Percentiles rank a stretch among this genome's conserved stretches.
Evolutionary conservation across 1,284 basidiomycete species (phyloP).

Genomic region (Boletus sp.): DNA sequence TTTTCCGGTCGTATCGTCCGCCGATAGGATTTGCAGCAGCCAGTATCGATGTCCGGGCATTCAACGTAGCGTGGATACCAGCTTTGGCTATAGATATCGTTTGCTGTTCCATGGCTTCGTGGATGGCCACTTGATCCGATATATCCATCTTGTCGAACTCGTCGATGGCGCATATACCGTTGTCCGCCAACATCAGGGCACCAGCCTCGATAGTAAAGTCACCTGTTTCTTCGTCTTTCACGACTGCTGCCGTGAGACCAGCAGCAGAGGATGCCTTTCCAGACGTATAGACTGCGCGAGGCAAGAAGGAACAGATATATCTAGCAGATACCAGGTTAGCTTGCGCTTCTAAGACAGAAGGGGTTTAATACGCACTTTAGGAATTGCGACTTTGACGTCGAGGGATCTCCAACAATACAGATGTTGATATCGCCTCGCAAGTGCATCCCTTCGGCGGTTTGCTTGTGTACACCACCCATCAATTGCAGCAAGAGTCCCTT

Average conservation of each 20-base stretch:
- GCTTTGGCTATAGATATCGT: constrained; percentile 99
- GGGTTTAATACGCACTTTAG: constrained; percentile 67
- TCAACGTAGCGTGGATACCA: constrained; percentile 97
- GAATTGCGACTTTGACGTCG: constrained; percentile 97
- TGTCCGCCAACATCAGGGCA: constrained; percentile 98
- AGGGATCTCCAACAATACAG: constrained; percentile 97
- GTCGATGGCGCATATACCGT: constrained; percentile 99
- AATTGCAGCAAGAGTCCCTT: constrained; percentile 97
- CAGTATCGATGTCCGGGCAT: constrained; percentile 95
- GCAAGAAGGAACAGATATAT: constrained; percentile 98
- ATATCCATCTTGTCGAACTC: constrained; percentile 99
- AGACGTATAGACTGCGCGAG: constrained; percentile 97
- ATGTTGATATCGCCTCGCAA: constrained; percentile 98
- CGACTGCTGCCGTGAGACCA: constrained; percentile 97
- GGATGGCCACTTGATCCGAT: constrained; percentile 97
- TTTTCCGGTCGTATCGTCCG: constrained; percentile 95
- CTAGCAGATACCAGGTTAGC: constrained; percentile 39
- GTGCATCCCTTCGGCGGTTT: constrained; percentile 94
- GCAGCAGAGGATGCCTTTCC: constrained; percentile 99
- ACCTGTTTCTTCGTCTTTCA: constrained; percentile 97
- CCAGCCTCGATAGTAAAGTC: constrained; percentile 99
- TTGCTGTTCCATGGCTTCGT: constrained; percentile 99
- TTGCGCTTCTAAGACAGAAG: neutral
- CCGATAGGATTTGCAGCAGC: constrained; percentile 98
- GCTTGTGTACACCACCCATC: constrained; percentile 99